phyloP scores from a whole-genome alignment of 768 basidiomycete genomes.

The Trichaptum fuscoviolaceum region DNA sequence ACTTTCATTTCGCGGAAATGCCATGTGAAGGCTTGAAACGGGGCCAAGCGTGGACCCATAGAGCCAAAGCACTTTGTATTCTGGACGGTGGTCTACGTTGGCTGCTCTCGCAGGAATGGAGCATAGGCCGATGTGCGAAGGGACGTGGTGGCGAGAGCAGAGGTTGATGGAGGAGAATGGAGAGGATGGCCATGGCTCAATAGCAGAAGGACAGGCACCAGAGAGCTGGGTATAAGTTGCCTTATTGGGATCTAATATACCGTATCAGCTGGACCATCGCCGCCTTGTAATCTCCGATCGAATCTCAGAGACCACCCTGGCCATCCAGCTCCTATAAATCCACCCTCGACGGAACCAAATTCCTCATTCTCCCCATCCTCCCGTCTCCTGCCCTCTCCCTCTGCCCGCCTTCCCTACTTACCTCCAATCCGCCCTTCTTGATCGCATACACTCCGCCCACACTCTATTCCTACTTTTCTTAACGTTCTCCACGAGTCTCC shows the following conservation, averaged over 20 bases:
- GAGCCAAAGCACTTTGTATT: neutral
- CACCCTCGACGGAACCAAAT: constrained; percentile 6
- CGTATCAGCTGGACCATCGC: neutral
- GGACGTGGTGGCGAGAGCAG: constrained; percentile 6
- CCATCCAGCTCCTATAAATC: constrained; percentile 11
- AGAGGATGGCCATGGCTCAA: constrained; percentile 11
- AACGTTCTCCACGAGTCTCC: constrained; percentile 4
- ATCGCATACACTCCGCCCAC: neutral
- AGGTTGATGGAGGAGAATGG: constrained; percentile 9
- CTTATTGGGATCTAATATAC: neutral
- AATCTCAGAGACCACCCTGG: constrained; percentile 8
- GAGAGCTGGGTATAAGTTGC: constrained; percentile 9
- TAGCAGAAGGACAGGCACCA: constrained; percentile 13
- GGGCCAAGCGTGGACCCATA: neutral
- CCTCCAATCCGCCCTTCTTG: too few relatives aligned
- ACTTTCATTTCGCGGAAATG: neutral
- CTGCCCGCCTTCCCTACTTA: constrained; percentile 9
- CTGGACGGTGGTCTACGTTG: neutral
- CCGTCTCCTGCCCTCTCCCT: constrained; percentile 9
- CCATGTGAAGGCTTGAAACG: neutral
- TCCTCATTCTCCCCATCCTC: constrained; percentile 1
- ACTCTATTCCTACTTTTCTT: constrained; percentile 7
- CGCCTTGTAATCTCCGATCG: constrained; percentile 1
- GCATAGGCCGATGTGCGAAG: constrained; percentile 7
- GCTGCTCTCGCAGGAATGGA: constrained; percentile 8